phyloP scores from a whole-genome alignment of 257 asterid genomes.

The Leonotis leonurus region DNA sequence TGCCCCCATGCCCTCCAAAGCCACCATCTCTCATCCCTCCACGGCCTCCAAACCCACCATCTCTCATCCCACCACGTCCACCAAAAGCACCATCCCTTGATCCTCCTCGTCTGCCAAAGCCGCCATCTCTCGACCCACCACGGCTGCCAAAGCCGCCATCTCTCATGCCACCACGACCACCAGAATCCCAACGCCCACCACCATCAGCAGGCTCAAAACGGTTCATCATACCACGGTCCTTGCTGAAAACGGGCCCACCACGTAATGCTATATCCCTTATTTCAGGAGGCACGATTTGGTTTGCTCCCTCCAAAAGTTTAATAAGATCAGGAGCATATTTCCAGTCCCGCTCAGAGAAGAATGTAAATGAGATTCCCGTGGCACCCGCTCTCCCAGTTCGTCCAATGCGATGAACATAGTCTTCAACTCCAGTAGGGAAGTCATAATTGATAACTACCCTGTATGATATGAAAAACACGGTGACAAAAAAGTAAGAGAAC shows the following conservation, averaged over 20 bases:
- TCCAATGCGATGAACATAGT: constrained; percentile 96
- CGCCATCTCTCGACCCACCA: constrained; percentile 56
- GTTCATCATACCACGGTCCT: constrained; percentile 67
- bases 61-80: constrained; percentile 55
- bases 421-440: constrained; percentile 90
- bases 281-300: constrained; percentile 84
- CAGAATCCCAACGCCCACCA: constrained; percentile 71
- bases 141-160: constrained; percentile 56
- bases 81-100: constrained; percentile 60
- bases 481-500: neutral
- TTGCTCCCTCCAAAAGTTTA: constrained; percentile 86
- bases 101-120: constrained; percentile 54
- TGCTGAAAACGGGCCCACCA: constrained; percentile 58
- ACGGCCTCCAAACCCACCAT: constrained; percentile 50
- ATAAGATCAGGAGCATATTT: constrained; percentile 81
- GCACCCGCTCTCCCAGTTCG: constrained; percentile 99
- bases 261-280: constrained; percentile 79
- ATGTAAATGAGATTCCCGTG: constrained; percentile 75
- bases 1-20: constrained; percentile 48
- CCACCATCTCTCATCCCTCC: constrained; percentile 51
- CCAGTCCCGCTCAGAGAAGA: constrained; percentile 97
- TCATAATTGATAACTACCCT: constrained; percentile 86
- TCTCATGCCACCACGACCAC: constrained; percentile 76
- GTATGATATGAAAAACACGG: too few relatives aligned
- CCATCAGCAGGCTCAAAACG: constrained; percentile 56